Conservation (phyloP, 106 monocot species). For the Posidonia australis region DNA sequence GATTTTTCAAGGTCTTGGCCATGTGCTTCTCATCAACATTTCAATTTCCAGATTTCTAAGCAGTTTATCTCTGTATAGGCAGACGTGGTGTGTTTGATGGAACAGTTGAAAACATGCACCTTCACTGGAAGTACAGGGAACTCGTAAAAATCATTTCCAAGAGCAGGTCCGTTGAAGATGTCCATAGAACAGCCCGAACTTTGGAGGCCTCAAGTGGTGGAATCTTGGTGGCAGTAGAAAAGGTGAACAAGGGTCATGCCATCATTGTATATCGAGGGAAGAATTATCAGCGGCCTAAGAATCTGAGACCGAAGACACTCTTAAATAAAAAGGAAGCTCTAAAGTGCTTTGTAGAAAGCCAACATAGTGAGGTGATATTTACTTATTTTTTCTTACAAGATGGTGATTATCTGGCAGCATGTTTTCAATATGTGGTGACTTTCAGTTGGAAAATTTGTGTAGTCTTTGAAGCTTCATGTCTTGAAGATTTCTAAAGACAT, state of each 20-base stretch:
- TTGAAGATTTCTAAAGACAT: slow-evolving; percentile 58
- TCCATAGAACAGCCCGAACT: slow-evolving; percentile 45
- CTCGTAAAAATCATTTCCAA: slow-evolving; percentile 89
- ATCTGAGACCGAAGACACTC: slow-evolving; percentile 66
- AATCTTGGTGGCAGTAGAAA: slow-evolving; percentile 80
- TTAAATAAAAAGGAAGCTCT: slow-evolving; percentile 75
- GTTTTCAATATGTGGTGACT: background rate
- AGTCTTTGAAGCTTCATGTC: slow-evolving; percentile 96
- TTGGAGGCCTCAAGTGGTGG: slow-evolving; percentile 95
- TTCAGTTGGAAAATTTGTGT: slow-evolving; percentile 11
- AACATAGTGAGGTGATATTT: slow-evolving; percentile 57
- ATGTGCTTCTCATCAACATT: no score
- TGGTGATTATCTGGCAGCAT: background rate
- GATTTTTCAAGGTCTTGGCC: no score
- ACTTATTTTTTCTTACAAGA: slow-evolving; percentile 1
- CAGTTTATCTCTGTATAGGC: slow-evolving; percentile 24
- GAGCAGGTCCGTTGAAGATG: slow-evolving; percentile 37
- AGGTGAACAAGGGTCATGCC: slow-evolving; percentile 87
- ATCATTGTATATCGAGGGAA: slow-evolving; percentile 93
- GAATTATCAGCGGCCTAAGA: slow-evolving; percentile 64
- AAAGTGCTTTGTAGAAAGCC: slow-evolving; percentile 62
- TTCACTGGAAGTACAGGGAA: slow-evolving; percentile 99
- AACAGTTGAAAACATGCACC: slow-evolving; percentile 99
- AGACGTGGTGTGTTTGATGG: slow-evolving; percentile 97
- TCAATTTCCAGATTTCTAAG: background rate